Conservation (phyloP, 2,329 filamentous ascomycete genomes). For the Colletotrichum orchidophilum region DNA sequence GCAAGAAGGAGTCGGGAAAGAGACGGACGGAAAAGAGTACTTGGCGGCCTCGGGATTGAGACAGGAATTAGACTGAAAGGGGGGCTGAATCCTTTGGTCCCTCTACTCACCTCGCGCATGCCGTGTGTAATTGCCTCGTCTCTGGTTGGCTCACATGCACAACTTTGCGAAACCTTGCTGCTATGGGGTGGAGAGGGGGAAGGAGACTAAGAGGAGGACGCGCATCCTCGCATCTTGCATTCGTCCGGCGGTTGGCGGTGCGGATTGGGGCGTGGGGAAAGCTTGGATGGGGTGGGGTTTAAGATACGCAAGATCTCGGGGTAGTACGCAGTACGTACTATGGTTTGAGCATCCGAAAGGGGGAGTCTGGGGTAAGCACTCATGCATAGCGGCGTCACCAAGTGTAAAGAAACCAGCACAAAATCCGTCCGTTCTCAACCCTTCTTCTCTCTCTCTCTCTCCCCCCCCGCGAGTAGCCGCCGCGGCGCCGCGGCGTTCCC, state of each 20-base stretch:
- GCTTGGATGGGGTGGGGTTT: not conserved
- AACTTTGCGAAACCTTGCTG: slow-evolving; percentile 20
- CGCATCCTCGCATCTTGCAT: not conserved
- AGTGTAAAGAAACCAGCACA: too few relatives aligned
- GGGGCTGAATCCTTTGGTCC: too few relatives aligned
- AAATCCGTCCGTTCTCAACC: not conserved
- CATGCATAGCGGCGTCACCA: not conserved
- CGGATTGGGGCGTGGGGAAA: not conserved
- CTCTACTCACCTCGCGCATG: not conserved
- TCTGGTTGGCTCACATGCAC: slow-evolving; percentile 28
- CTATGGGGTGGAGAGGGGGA: slow-evolving; percentile 1
- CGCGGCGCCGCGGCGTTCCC: not conserved
- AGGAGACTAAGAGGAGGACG: too few relatives aligned
- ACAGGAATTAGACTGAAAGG: not conserved
- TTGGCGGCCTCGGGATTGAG: not conserved
- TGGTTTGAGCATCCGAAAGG: too few relatives aligned
- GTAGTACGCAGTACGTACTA: too few relatives aligned
- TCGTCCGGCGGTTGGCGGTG: not conserved
- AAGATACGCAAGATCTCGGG: slow-evolving; percentile 12
- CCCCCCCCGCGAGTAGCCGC: slow-evolving; percentile 3
- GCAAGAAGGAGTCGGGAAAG: not conserved
- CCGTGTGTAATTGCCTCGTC: slow-evolving; percentile 8
- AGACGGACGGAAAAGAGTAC: not conserved
- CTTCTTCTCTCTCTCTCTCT: not conserved
- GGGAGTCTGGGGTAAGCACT: not conserved